Percentiles rank a stretch among this genome's conserved stretches.
phyloP scores from a whole-genome alignment of 768 basidiomycete genomes.

The Lepiota venenata region DNA sequence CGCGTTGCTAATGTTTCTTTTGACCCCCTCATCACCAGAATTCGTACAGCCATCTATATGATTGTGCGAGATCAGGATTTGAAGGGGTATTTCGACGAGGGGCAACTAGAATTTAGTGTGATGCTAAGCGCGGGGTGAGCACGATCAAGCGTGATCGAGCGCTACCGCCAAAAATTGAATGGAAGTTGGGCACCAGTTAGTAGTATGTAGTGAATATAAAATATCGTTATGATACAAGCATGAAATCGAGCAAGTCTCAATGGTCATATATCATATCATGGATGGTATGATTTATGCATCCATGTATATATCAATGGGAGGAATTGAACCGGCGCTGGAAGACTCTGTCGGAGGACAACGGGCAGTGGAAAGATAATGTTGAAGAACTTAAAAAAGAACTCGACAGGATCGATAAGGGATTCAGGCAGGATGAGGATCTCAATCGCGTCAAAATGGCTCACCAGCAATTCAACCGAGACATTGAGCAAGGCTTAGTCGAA shows the following conservation, averaged over 20 bases:
- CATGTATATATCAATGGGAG: too few relatives aligned
- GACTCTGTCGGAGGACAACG: slow-evolving; percentile 40
- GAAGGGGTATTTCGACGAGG: slow-evolving; percentile 51
- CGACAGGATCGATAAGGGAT: slow-evolving; percentile 37
- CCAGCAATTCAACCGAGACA: slow-evolving; percentile 39
- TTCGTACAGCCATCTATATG: slow-evolving; percentile 42
- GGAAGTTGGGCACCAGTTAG: too few relatives aligned
- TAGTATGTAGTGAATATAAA: too few relatives aligned
- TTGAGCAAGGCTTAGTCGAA: slow-evolving; percentile 39
- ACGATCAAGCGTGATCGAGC: too few relatives aligned
- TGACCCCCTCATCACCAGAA: slow-evolving; percentile 39
- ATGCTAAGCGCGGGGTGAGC: too few relatives aligned
- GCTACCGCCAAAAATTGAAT: too few relatives aligned
- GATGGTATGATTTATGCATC: too few relatives aligned
- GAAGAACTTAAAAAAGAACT: slow-evolving; percentile 43
- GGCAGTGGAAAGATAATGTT: slow-evolving; percentile 53
- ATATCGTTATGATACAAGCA: too few relatives aligned
- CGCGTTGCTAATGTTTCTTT: slow-evolving; percentile 54
- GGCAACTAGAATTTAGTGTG: slow-evolving; percentile 37
- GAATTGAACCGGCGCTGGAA: slow-evolving; percentile 50
- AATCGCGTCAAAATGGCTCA: slow-evolving; percentile 45
- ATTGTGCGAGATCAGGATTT: slow-evolving; percentile 52
- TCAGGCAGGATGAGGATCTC: slow-evolving; percentile 50
- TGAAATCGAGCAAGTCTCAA: too few relatives aligned
- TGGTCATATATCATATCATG: too few relatives aligned